Conservation (phyloP, 306 rosid species). For the Prunus mira region DNA sequence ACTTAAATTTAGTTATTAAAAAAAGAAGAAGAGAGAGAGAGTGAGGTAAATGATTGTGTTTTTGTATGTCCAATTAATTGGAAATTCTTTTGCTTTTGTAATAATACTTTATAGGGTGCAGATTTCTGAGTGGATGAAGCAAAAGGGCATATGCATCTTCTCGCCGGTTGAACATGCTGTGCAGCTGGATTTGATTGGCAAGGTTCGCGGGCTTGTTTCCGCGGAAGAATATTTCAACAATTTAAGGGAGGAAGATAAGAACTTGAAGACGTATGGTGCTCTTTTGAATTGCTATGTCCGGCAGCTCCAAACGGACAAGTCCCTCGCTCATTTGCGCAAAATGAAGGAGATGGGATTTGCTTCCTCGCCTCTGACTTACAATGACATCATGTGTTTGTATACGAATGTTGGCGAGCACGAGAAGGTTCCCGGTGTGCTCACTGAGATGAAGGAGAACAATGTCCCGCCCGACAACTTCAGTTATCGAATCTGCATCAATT, state of each 20-base stretch:
- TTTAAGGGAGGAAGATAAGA: slow-evolving; percentile 56
- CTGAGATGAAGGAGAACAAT: slow-evolving; percentile 65
- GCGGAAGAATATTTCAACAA: slow-evolving; percentile 62
- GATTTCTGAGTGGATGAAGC: slow-evolving; percentile 88
- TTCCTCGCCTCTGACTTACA: slow-evolving; percentile 59
- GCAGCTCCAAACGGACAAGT: slow-evolving; percentile 50
- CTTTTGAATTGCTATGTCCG: slow-evolving; percentile 84
- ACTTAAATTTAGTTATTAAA: not conserved
- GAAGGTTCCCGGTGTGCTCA: slow-evolving; percentile 56
- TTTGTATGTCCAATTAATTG: not conserved
- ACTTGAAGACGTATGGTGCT: slow-evolving; percentile 67
- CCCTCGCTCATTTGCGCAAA: slow-evolving; percentile 58
- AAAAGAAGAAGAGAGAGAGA: not conserved
- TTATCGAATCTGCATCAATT: slow-evolving; percentile 79
- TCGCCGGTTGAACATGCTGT: slow-evolving; percentile 62
- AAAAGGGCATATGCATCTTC: slow-evolving; percentile 68
- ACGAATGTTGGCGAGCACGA: slow-evolving; percentile 62
- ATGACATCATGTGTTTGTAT: slow-evolving; percentile 76
- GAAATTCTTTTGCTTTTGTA: slow-evolving; percentile 3
- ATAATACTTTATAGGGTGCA: slow-evolving; percentile 23
- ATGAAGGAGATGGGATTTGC: slow-evolving; percentile 80
- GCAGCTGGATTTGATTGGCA: slow-evolving; percentile 81
- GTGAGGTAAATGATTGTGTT: not conserved
- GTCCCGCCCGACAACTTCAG: slow-evolving; percentile 75
- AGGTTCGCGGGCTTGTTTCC: slow-evolving; percentile 51